These are phyloP conservation scores for Neurospora sp. DNA, from an alignment of 2,329 filamentous ascomycete species.

Conservation along the genomic window DNA sequence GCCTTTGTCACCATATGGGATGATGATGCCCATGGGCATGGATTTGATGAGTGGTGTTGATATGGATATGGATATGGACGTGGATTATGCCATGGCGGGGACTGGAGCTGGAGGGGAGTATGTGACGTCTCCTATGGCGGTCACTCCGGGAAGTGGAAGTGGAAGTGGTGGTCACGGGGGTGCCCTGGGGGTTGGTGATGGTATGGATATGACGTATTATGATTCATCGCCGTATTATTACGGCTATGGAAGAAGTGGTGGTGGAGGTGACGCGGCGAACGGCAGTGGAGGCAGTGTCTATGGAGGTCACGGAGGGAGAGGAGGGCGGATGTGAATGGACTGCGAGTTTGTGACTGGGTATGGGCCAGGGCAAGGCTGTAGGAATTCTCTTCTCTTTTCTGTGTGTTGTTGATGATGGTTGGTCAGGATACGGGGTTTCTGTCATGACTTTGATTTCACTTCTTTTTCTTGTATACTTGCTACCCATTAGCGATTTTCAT, in stretches of 20 bases:
- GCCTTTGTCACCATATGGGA: not conserved
- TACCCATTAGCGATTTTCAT: not conserved
- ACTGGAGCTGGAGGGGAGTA: not conserved
- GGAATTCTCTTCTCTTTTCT: not conserved
- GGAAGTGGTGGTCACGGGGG: not conserved
- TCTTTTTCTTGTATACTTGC: not conserved
- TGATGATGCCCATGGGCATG: not conserved
- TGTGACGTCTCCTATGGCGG: not conserved
- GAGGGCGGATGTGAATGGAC: conserved; percentile 2
- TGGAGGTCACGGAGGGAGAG: not conserved
- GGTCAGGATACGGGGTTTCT: not conserved
- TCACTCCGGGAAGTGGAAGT: not conserved
- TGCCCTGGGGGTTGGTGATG: not conserved
- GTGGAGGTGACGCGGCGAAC: not conserved
- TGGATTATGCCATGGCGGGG: not conserved
- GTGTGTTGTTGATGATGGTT: not conserved
- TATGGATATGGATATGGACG: not conserved
- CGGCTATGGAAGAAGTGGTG: not conserved
- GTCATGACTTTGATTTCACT: not conserved
- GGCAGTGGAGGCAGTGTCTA: conserved; percentile 2
- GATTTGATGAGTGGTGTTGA: not conserved
- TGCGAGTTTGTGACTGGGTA: not conserved
- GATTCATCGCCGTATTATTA: conserved; percentile 1
- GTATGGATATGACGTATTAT: not conserved
- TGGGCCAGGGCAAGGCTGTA: not conserved